phyloP scores from a whole-genome alignment of 345 rosid genomes.

The Leavenworthia alabamica region DNA sequence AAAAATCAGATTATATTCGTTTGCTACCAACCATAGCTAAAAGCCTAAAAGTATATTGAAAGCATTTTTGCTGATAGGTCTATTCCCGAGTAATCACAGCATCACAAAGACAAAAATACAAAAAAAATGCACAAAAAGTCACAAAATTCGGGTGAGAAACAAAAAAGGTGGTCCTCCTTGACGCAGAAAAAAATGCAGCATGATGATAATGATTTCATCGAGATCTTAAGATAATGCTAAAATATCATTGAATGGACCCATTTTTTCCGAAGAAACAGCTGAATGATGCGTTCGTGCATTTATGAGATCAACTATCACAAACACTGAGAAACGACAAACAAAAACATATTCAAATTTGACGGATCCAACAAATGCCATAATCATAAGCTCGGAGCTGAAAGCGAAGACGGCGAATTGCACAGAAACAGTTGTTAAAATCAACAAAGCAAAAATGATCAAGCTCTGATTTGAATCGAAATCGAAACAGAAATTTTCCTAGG shows the following conservation, averaged over 20 bases:
- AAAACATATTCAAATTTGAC: background rate
- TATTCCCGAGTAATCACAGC: background rate
- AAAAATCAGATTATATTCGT: background rate
- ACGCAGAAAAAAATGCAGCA: conserved; percentile 22
- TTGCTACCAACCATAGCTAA: conserved; percentile 1
- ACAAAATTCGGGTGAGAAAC: background rate
- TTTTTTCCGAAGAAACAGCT: conserved; percentile 21
- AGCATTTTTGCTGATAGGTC: background rate
- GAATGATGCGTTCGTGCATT: conserved; percentile 14
- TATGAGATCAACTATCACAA: conserved; percentile 5
- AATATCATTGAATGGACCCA: conserved; percentile 6
- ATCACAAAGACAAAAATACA: background rate
- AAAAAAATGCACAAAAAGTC: background rate
- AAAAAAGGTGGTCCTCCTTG: conserved; percentile 14
- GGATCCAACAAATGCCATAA: background rate
- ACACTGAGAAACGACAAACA: conserved; percentile 8
- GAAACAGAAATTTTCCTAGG: background rate
- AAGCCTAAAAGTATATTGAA: conserved; percentile 6
- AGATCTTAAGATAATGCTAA: conserved; percentile 12
- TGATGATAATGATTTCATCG: conserved; percentile 1
- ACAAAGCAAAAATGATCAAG: background rate
- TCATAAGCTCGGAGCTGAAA: background rate
- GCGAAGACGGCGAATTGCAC: background rate
- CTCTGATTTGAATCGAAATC: conserved; percentile 11
- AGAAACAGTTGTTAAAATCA: background rate